Evolutionary conservation across 2,329 filamentous ascomycete genomes (phyloP).

Genomic region (Cercospora zeina): DNA sequence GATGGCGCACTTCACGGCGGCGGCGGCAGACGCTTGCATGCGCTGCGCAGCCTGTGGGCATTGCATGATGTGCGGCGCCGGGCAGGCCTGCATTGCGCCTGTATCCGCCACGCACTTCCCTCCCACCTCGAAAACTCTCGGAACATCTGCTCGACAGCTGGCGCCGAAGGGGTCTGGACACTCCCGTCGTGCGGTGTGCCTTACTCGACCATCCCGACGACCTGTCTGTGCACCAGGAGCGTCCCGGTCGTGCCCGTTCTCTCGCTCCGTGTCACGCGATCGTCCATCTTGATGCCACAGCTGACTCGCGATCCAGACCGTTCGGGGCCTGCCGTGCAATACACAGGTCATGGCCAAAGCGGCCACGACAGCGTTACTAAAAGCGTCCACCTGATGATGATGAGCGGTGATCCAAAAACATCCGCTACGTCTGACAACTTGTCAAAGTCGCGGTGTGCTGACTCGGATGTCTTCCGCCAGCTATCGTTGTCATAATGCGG

Average conservation of each 20-base stretch:
- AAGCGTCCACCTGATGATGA: background rate
- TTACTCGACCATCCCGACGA: conserved; percentile 22
- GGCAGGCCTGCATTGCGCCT: conserved; percentile 24
- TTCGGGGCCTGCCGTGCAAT: background rate
- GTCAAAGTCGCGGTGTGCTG: conserved; percentile 21
- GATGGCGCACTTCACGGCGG: conserved; percentile 29
- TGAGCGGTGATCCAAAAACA: background rate
- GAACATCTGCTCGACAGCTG: background rate
- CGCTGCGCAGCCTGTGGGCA: conserved; percentile 19
- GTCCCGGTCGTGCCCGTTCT: conserved; percentile 19
- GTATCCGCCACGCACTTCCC: conserved; percentile 22
- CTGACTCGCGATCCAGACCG: conserved; percentile 19
- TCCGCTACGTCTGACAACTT: background rate
- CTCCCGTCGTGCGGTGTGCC: conserved; percentile 8
- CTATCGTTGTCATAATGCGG: conserved; percentile 17
- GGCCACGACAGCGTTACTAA: background rate
- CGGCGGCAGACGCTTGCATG: conserved; percentile 25
- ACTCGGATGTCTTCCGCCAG: conserved; percentile 14
- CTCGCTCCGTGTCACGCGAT: conserved; percentile 24
- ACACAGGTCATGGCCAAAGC: background rate
- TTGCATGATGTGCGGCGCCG: conserved; percentile 24
- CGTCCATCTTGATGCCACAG: conserved; percentile 12
- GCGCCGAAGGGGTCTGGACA: conserved; percentile 3
- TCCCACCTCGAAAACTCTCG: background rate
- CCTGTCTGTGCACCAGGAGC: conserved; percentile 19